Percentiles rank a stretch among this genome's conserved stretches.
Conservation (phyloP, 2,329 filamentous ascomycete species). For the Cryphonectria parasitica region DNA sequence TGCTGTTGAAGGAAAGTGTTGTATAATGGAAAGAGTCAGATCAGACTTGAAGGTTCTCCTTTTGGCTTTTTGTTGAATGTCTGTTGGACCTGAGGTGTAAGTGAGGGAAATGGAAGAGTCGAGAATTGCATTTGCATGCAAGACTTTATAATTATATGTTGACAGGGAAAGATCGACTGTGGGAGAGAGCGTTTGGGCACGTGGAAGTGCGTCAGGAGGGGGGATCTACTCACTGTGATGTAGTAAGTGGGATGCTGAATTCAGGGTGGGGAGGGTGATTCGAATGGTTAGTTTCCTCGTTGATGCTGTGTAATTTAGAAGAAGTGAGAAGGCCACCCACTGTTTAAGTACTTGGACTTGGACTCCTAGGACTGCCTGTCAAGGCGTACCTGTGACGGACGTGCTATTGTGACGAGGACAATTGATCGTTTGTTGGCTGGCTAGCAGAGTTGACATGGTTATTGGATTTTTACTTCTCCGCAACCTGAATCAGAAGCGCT, state of each 20-base stretch:
- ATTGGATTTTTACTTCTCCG: not conserved
- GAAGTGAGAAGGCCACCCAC: not conserved
- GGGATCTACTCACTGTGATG: not conserved
- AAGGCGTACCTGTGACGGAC: not conserved
- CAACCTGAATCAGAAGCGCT: not conserved
- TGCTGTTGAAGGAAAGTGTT: not conserved
- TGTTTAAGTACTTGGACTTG: not conserved
- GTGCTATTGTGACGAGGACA: not conserved
- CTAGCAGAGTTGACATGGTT: not conserved
- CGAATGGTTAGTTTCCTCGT: not conserved
- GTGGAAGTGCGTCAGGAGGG: not conserved
- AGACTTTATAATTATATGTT: not conserved
- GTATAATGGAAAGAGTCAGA: not conserved
- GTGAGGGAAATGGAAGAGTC: not conserved
- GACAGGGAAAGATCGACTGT: too few relatives aligned
- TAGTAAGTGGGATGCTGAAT: not conserved
- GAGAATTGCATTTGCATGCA: not conserved
- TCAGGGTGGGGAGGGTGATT: not conserved
- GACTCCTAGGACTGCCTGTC: not conserved
- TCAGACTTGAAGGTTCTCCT: not conserved
- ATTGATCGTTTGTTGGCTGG: not conserved
- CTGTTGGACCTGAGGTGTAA: not conserved
- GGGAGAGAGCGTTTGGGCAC: not conserved
- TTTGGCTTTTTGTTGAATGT: not conserved
- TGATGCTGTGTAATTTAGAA: not conserved